Percentiles rank a stretch among this genome's conserved stretches.
These are phyloP conservation scores for Corylus heterophylla DNA, from an alignment of 306 rosid species.

Conservation along the genomic window DNA sequence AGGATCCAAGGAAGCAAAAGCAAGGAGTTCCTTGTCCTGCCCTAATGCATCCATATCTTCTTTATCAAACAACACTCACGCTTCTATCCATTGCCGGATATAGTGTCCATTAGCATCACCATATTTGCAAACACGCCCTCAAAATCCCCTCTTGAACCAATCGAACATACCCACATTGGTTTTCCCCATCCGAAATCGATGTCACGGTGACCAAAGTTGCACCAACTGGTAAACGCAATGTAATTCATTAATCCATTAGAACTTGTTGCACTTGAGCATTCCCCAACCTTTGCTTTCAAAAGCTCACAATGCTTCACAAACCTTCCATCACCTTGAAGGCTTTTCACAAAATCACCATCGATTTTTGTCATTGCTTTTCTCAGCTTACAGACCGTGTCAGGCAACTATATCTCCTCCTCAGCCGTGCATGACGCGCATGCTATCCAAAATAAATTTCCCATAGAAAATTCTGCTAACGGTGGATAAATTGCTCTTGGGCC, in stretches of 20 bases:
- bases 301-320: background rate
- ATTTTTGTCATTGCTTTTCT: conserved; percentile 5
- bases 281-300: background rate
- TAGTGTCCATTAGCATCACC: conserved; percentile 3
- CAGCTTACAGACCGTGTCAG: background rate
- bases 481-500: conserved; percentile 9
- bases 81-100: conserved; percentile 8
- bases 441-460: conserved; percentile 5
- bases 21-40: conserved; percentile 8
- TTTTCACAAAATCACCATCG: background rate
- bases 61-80: conserved; percentile 3
- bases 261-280: background rate
- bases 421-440: background rate
- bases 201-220: conserved; percentile 7
- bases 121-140: background rate
- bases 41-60: background rate
- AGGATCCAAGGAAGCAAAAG: conserved; percentile 19
- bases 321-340: conserved; percentile 9
- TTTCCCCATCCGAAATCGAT: conserved; percentile 27
- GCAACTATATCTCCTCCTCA: background rate
- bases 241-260: background rate
- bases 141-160: background rate
- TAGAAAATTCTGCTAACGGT: background rate
- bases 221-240: conserved; percentile 14
- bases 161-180: background rate